Evolutionary conservation across 2,329 filamentous ascomycete species (phyloP), one percentile per base, ranked within the genome.

Genomic region (Sporothrix euskadiensis): DNA sequence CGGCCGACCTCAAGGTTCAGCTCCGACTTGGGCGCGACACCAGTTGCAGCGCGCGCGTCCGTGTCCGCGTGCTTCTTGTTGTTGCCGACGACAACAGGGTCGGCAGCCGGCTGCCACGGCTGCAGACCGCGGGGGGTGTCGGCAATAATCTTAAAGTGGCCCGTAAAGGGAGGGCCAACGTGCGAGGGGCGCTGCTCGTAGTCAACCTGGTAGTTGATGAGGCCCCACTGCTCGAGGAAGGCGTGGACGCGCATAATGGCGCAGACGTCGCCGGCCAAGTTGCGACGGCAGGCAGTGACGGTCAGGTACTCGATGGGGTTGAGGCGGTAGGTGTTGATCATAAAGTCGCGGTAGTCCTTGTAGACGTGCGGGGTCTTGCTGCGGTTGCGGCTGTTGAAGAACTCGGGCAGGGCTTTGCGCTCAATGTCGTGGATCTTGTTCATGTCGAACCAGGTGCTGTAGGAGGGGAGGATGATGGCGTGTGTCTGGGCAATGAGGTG

Each of bases 391-490:
- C 90, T 95, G 85, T 99, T 99, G 88, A 99, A 99, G 84, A 98
- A 99, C 81, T 99, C 96, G 26, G 95, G 94, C 77, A 99, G 87
- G 8, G 94, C 94, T 83, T 98, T 99, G 80, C 92, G 92, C 85
- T 99, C 96, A 78, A 98, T 92, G 75, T 90, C 89, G 82, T 98
- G 93, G 79, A 99, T 92, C 69, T 89, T 87, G 81, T 94, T 93
- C 95, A 99, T 98, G 83, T 99, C 96, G 81, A 99, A 99, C 96
- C 96, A 99, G 16, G 93, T 96, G 80, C 94, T 97, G 83, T 99
- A 99, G 81, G 95, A 98, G 30, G 96, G 96, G 30, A 99, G 89
- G 76, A 99, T 94, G 80, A 98, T 98, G 75, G 94, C 91, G 80
- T 98, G 95, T 57, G 94, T 97, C 83, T 99, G 96, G 16, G 93